phyloP scores from a whole-genome alignment of 768 basidiomycete species.

The Collybia mongolica region DNA sequence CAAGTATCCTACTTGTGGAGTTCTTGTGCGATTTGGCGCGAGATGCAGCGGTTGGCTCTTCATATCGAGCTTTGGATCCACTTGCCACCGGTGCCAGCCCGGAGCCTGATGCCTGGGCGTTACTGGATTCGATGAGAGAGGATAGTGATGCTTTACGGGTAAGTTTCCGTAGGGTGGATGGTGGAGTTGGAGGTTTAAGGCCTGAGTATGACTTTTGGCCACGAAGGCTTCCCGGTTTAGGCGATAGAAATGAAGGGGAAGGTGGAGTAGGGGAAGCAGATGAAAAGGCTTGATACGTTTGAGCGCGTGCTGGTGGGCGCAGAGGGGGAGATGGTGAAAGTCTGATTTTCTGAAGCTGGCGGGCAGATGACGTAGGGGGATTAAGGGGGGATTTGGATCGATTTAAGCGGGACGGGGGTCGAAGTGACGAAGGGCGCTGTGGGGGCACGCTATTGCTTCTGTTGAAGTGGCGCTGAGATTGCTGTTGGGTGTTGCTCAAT shows the following conservation, averaged over 20 bases:
- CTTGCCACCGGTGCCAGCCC: slow-evolving; percentile 36
- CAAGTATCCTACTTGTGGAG: slow-evolving; percentile 64
- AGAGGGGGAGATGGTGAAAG: slow-evolving; percentile 71
- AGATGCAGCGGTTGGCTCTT: slow-evolving; percentile 79
- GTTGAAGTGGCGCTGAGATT: slow-evolving; percentile 40
- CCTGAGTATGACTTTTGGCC: slow-evolving; percentile 85
- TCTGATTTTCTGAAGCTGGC: slow-evolving; percentile 66
- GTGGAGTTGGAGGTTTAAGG: slow-evolving; percentile 73
- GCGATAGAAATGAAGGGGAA: slow-evolving; percentile 59
- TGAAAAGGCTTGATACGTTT: slow-evolving; percentile 59
- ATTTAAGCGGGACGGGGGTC: slow-evolving; percentile 67
- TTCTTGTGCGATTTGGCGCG: slow-evolving; percentile 70
- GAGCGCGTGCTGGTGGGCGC: slow-evolving; percentile 53
- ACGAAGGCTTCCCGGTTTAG: slow-evolving; percentile 74
- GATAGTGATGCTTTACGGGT: slow-evolving; percentile 79
- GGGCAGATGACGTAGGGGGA: slow-evolving; percentile 67
- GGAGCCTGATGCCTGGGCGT: slow-evolving; percentile 57
- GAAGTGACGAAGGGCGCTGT: slow-evolving; percentile 44
- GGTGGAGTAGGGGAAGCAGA: slow-evolving; percentile 44
- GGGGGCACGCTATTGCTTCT: slow-evolving; percentile 65
- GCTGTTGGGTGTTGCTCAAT: slow-evolving; percentile 45
- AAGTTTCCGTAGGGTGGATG: slow-evolving; percentile 60
- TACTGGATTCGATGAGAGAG: slow-evolving; percentile 62
- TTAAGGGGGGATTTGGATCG: slow-evolving; percentile 73
- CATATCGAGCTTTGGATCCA: slow-evolving; percentile 56